Base-by-base conservation (phyloP, 139 green algal species). In the Diplosphaera chodatii region DNA sequence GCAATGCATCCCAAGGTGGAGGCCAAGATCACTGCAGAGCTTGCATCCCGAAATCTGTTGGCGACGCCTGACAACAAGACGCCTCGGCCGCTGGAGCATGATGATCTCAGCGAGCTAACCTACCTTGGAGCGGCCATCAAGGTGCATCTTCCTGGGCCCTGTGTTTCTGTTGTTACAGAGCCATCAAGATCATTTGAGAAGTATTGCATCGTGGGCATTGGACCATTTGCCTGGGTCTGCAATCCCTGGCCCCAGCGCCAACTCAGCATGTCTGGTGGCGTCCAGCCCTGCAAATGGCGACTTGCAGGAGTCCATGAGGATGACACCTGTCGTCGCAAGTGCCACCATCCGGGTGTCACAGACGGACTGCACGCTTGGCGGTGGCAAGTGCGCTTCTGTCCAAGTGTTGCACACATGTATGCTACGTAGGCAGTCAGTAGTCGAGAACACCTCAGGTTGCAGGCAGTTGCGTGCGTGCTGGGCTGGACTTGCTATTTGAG, bases 291-390 rank as follows among this genome's bases (percentile, higher is more conserved):
- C n/a, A n/a, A n/a, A n/a, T n/a, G n/a, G n/a, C n/a, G n/a, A n/a
- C n/a, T n/a, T 62, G 63, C 69, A 79, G 73, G 73, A 77, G 56
- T 71, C 69, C 18, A 77, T 76, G 77, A 62, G 77, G 4, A 27
- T 78, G 40, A 32, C 72, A 32, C 63, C 70, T 15, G 66, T 74
- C 15, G 67, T 68, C 28, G 70, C 34, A 3, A 33, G 56, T 28
- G 55, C 64, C 23, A 77, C 75, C 13, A 27, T 69, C 33, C 48
- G 71, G 5, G 64, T 71, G 33, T 55, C 65, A 25, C 64, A 80
- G 55, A 32, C 63, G 25, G 67, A 73, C 55, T n/a, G 21, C 55
- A 64, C 21, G 4, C 21, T 64, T 13, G 55, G 55, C 55, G 55
- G 55, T 18, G 76, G 76, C 37, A 40, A 77, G 33, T 68, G 66